Percentiles rank a stretch among this genome's conserved stretches.
Conservation (phyloP, 352 stramenopile species). For the Paralagenidium karlingii region DNA sequence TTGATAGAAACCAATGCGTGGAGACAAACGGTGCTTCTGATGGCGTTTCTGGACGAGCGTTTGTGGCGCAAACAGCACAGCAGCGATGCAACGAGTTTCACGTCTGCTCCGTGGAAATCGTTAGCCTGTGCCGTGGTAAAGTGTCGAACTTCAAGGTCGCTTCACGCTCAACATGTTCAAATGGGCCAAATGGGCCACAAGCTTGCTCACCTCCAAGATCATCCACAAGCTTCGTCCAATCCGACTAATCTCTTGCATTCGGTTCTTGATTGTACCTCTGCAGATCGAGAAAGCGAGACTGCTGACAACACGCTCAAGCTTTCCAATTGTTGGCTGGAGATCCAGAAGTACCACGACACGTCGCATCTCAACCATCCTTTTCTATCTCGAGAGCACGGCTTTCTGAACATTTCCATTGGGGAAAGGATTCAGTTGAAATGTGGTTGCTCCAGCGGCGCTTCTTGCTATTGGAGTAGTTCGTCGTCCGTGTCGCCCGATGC, state of each 20-base stretch:
- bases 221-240: too few relatives aligned
- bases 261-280: neutral
- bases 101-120: too few relatives aligned
- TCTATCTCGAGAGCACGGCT: too few relatives aligned
- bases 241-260: neutral
- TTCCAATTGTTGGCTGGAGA: neutral
- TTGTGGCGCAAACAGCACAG: too few relatives aligned
- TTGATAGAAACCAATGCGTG: too few relatives aligned
- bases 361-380: neutral
- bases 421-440: conserved; percentile 45
- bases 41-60: too few relatives aligned
- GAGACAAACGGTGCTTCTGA: too few relatives aligned
- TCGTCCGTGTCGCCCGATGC: conserved; percentile 41
- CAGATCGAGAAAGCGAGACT: neutral
- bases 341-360: neutral
- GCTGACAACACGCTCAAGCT: too few relatives aligned
- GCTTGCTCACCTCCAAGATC: too few relatives aligned
- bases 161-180: neutral
- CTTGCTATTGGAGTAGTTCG: conserved; percentile 76
- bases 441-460: conserved; percentile 36
- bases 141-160: neutral
- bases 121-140: too few relatives aligned
- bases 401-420: conserved; percentile 12
- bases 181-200: neutral
- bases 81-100: too few relatives aligned